Base-by-base conservation (phyloP, 2,329 filamentous ascomycete species). In the Alternaria triticimaculans region DNA sequence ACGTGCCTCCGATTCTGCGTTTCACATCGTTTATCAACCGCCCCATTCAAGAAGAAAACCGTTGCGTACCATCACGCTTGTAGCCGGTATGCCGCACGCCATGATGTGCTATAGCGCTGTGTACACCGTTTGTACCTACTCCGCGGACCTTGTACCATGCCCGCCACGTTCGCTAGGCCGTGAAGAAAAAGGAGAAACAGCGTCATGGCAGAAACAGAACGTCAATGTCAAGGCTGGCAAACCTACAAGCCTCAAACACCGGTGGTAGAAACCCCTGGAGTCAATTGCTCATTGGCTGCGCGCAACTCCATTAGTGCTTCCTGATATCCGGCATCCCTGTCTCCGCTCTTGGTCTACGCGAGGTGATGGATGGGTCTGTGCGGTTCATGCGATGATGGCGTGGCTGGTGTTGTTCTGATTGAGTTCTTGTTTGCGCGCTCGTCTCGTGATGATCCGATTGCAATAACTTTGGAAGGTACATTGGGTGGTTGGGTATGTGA, bases 81-180 rank as follows among this genome's bases (percentile, higher is more conserved):
- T 21, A 26, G 18, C 56, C 56, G 46, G 33, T 58, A 44, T 58
- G 15, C 46, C 56, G 33, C 46, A 49, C 28, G 45, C 56, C 23
- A 23, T 41, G 1, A 50, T 44, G n/a, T 12, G 23, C 28, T 26
- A 50, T 44, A 28, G 23, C 41, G 26, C 30, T 3, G 18, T 51
- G 30, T 43, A 58, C 46, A 18, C 21, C 44, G 45, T 43, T 12
- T 51, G 15, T n/a, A 28, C 15, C 48, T 51, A 30, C 26, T 51
- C 26, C 48, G 48, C 48, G 48, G n/a, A 26, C 20, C 15, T 21
- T n/a, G 8, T 10, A 18, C 30, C 26, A 26, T 51, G 21, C 1
- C 18, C 18, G 25, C 21, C n/a, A n/a, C 30, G 12, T 21, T 46
- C 26, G 43, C 44, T 58, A 14, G 45, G 26, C 23, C 9, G 12